Conservation (phyloP, 139 green algal species). For the Chlorella sp. region DNA sequence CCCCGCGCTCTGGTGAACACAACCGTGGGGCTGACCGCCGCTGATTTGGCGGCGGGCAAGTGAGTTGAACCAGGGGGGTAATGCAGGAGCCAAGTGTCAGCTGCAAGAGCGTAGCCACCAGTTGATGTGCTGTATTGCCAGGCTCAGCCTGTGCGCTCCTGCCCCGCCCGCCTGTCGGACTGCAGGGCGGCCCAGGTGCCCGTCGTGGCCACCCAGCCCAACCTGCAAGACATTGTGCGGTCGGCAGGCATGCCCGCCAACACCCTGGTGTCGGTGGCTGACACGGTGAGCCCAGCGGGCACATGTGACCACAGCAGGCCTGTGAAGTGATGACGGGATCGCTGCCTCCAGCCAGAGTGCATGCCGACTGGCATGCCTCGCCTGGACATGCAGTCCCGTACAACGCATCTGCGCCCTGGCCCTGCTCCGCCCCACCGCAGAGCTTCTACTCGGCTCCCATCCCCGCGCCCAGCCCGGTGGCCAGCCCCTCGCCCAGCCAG, state of each 20-base stretch:
- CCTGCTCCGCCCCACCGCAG: neutral
- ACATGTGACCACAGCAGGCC: too few relatives aligned
- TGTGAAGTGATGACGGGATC: too few relatives aligned
- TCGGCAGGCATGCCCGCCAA: conserved; percentile 11
- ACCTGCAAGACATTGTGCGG: neutral
- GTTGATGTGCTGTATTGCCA: neutral
- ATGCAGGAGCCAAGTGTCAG: too few relatives aligned
- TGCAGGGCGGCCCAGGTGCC: neutral
- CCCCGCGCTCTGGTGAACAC: too few relatives aligned
- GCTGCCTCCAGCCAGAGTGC: too few relatives aligned
- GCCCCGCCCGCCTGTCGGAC: too few relatives aligned
- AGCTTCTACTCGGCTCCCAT: neutral
- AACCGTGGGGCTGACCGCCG: neutral
- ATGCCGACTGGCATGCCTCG: too few relatives aligned
- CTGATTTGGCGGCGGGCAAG: neutral
- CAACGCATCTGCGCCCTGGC: neutral
- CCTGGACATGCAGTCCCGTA: too few relatives aligned
- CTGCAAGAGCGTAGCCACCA: too few relatives aligned
- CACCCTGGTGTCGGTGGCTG: neutral
- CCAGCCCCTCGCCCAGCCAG: neutral
- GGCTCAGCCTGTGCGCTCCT: neutral
- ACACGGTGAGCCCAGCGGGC: neutral
- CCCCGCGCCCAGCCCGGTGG: too few relatives aligned
- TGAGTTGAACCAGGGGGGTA: neutral
- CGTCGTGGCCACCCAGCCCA: neutral